phyloP scores from a whole-genome alignment of 805 yeast species.

The Wickerhamiella hasegawae region DNA sequence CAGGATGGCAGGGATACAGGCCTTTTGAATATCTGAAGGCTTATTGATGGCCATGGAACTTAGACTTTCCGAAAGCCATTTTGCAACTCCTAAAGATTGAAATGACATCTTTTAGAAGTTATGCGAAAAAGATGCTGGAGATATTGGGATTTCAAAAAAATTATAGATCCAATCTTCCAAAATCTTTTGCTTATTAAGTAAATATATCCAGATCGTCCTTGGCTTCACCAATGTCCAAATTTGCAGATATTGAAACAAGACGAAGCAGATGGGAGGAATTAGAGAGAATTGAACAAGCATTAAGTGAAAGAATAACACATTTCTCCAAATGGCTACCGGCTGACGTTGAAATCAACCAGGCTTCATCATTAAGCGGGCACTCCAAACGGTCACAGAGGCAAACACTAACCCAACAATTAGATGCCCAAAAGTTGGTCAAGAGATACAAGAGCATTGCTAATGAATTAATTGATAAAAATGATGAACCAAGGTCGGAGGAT shows the following conservation, averaged over 20 bases:
- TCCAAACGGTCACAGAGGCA: conserved; percentile 34
- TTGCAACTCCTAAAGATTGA: conserved; percentile 54
- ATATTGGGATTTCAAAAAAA: not conserved
- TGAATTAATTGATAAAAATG: too few species aligned
- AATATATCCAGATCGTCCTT: too few species aligned
- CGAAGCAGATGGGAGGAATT: conserved; percentile 30
- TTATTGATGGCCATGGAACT: conserved; percentile 61
- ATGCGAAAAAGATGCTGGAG: not conserved
- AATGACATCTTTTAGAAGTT: conserved; percentile 26
- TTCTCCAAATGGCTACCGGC: conserved; percentile 8
- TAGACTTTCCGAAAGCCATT: conserved; percentile 75
- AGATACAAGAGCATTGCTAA: too few species aligned
- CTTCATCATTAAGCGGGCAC: not conserved
- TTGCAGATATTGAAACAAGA: conserved; percentile 11
- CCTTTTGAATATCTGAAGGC: conserved; percentile 77
- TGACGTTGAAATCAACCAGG: not conserved
- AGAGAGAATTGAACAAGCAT: conserved; percentile 54
- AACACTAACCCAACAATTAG: conserved; percentile 49
- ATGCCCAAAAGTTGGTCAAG: conserved; percentile 35
- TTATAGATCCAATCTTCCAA: not conserved
- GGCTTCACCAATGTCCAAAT: too few species aligned
- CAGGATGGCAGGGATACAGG: conserved; percentile 77
- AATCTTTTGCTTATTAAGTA: too few species aligned
- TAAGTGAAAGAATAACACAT: conserved; percentile 37
- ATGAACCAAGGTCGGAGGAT: too few species aligned